A percentile compares a stretch with the other conserved stretches of the same genome.
These are phyloP conservation scores for Cyclotella distinguenda DNA, from an alignment of 108 stramenopile species.

Conservation along the genomic window DNA sequence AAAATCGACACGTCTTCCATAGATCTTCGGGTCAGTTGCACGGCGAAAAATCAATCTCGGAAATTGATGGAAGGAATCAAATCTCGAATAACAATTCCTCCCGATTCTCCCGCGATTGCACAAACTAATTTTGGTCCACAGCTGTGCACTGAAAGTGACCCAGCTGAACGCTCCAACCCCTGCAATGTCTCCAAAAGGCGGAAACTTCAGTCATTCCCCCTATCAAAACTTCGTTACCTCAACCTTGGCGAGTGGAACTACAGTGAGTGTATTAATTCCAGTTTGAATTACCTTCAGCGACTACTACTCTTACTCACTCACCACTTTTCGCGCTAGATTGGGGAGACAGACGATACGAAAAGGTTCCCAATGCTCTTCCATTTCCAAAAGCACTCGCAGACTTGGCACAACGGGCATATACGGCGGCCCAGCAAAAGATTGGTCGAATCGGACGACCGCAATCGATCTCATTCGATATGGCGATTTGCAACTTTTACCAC, in stretches of 20 bases:
- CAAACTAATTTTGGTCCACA: slow-evolving; percentile 49
- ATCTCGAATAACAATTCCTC: slow-evolving; percentile 21
- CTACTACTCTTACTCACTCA: no score
- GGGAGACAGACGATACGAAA: slow-evolving; percentile 41
- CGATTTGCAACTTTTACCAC: slow-evolving; percentile 49
- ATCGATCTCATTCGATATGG: slow-evolving; percentile 25
- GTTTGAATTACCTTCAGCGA: no score
- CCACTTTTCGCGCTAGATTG: no score
- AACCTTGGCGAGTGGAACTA: slow-evolving; percentile 47
- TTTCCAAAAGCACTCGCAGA: slow-evolving; percentile 14
- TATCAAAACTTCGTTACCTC: slow-evolving; percentile 38
- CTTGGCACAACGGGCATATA: slow-evolving; percentile 27
- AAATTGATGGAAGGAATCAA: slow-evolving; percentile 36
- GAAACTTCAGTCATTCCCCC: slow-evolving; percentile 34
- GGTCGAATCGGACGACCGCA: neutral
- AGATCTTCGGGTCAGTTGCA: neutral
- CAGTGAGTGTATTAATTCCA: no score
- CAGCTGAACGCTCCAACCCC: neutral
- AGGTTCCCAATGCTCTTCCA: slow-evolving; percentile 18
- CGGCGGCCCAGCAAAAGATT: neutral
- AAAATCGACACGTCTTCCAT: slow-evolving; percentile 15
- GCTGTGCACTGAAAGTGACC: slow-evolving; percentile 5
- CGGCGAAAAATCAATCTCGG: slow-evolving; percentile 3
- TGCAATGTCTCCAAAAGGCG: slow-evolving; percentile 27
- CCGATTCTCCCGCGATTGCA: slow-evolving; percentile 27